Percentiles rank a stretch among this genome's conserved stretches.
These are phyloP conservation scores for Hamigera avellanea DNA, from an alignment of 495 filamentous ascomycete species.

Conservation along the genomic window DNA sequence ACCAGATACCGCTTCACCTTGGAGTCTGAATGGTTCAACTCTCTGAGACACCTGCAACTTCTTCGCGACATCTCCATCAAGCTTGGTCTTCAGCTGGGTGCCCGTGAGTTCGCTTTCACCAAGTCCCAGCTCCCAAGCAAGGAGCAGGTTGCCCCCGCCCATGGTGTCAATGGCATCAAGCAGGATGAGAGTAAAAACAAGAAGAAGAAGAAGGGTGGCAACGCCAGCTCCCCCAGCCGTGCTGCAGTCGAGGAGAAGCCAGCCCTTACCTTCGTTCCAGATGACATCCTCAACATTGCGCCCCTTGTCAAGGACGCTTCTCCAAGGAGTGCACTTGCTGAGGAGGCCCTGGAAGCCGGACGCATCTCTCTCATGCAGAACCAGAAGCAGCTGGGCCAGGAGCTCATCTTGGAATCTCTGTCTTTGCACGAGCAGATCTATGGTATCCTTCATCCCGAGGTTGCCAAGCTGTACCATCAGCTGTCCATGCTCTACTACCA, in stretches of 20 bases:
- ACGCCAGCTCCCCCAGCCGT: slow-evolving; percentile 41
- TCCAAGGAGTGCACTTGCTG: slow-evolving; percentile 77
- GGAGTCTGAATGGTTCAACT: slow-evolving; percentile 48
- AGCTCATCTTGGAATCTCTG: slow-evolving; percentile 87
- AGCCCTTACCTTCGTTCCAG: slow-evolving; percentile 54
- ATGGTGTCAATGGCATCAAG: slow-evolving; percentile 27
- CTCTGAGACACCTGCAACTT: slow-evolving; percentile 66
- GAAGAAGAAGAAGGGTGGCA: slow-evolving; percentile 54
- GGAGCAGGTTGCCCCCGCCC: slow-evolving; percentile 18
- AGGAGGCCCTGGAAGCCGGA: slow-evolving; percentile 91
- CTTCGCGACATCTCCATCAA: slow-evolving; percentile 84
- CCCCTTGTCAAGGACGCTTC: slow-evolving; percentile 90
- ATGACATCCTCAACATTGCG: slow-evolving; percentile 84
- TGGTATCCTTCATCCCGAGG: slow-evolving; percentile 92
- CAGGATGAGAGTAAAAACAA: slow-evolving; percentile 62
- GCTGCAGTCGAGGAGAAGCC: slow-evolving; percentile 24
- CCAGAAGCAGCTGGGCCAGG: slow-evolving; percentile 91
- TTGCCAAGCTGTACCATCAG: slow-evolving; percentile 87
- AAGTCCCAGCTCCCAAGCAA: slow-evolving; percentile 29
- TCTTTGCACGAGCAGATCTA: slow-evolving; percentile 99
- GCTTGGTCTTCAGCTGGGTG: slow-evolving; percentile 78
- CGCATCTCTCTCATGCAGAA: slow-evolving; percentile 89
- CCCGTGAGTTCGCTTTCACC: slow-evolving; percentile 68
- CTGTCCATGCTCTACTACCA: slow-evolving; percentile 93
- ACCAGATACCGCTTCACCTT: slow-evolving; percentile 70